Conservation (phyloP, 2,329 filamentous ascomycete genomes). For the Penicillium sp. region DNA sequence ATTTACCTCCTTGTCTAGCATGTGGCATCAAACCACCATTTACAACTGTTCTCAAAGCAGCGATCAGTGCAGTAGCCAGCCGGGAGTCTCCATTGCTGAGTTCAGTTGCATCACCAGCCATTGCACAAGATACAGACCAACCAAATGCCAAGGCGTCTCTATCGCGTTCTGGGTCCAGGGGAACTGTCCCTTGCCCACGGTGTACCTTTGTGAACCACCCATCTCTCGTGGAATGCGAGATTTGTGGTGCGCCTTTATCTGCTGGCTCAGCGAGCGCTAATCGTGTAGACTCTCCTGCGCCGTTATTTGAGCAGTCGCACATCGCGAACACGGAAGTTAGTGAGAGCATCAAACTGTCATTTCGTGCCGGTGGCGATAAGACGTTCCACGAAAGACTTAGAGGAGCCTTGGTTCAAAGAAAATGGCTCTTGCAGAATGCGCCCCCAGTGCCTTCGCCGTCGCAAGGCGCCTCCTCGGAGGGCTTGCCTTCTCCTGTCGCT, state of each 20-base stretch:
- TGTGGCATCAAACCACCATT: constrained; percentile 89
- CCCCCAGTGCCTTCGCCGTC: constrained; percentile 68
- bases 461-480: constrained; percentile 27
- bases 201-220: constrained; percentile 94
- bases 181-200: constrained; percentile 56
- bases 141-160: not conserved
- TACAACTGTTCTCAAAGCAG: constrained; percentile 73
- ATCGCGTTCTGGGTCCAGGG: constrained; percentile 1
- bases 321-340: constrained; percentile 51
- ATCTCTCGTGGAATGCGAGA: constrained; percentile 75
- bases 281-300: constrained; percentile 70
- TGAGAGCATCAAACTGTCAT: constrained; percentile 83
- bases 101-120: not conserved
- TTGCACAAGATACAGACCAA: not conserved
- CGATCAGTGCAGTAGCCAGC: constrained; percentile 63
- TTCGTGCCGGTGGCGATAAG: constrained; percentile 78
- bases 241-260: constrained; percentile 72
- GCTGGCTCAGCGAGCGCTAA: constrained; percentile 37
- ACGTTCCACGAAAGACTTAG: constrained; percentile 85
- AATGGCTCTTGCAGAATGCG: constrained; percentile 86
- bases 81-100: constrained; percentile 21
- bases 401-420: constrained; percentile 76
- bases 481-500: constrained; percentile 19
- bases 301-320: constrained; percentile 46
- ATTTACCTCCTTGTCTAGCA: constrained; percentile 74